phyloP scores from a whole-genome alignment of 1,139 yeast species.

The Yamadazyma buinensis region DNA sequence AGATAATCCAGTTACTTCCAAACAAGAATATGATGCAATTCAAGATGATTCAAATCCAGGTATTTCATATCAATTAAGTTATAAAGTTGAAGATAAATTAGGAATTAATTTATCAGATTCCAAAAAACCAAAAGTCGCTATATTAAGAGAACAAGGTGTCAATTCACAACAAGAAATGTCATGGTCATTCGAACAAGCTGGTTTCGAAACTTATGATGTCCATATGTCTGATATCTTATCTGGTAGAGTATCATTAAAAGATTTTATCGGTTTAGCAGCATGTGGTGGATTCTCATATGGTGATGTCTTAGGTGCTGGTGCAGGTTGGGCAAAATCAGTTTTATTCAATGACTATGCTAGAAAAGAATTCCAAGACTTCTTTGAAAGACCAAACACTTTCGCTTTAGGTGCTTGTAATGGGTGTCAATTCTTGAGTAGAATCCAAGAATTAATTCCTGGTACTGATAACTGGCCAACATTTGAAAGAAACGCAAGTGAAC shows the following conservation, averaged over 20 bases:
- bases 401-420: constrained; percentile 99
- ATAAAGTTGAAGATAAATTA: constrained; percentile 43
- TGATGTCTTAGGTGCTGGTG: constrained; percentile 98
- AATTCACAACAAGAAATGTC: constrained; percentile 99
- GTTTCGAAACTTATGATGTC: constrained; percentile 88
- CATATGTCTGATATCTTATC: constrained; percentile 91
- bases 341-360: constrained; percentile 78
- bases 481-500: constrained; percentile 89
- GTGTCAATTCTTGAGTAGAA: constrained; percentile 91
- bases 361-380: constrained; percentile 71
- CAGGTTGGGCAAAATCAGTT: constrained; percentile 99
- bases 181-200: constrained; percentile 93
- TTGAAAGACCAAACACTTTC: constrained; percentile 87
- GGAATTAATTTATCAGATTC: constrained; percentile 15
- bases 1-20: constrained; percentile 90
- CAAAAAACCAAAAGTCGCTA: constrained; percentile 82
- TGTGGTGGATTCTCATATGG: constrained; percentile 99
- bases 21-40: constrained; percentile 76
- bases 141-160: constrained; percentile 97
- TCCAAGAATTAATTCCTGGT: constrained; percentile 88
- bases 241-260: constrained; percentile 69
- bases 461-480: constrained; percentile 96
- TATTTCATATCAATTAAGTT: constrained; percentile 74
- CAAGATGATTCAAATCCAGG: constrained; percentile 88
- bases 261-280: constrained; percentile 92